phyloP scores from a whole-genome alignment of 805 yeast genomes.

The Clavispora phyllophila region DNA sequence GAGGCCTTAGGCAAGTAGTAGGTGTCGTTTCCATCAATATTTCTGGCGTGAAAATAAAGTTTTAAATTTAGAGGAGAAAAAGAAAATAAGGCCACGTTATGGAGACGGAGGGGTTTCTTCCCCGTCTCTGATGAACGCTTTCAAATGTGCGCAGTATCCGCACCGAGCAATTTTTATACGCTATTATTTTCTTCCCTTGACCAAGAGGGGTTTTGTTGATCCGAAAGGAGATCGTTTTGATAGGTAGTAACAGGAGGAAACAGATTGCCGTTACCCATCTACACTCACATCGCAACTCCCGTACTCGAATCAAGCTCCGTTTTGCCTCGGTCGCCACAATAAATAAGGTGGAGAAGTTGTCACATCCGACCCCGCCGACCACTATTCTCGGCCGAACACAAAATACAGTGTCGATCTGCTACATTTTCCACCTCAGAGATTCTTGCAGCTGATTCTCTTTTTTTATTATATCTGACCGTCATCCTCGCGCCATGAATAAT shows the following conservation, averaged over 20 bases:
- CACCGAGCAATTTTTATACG: not conserved
- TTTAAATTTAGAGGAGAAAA: no score
- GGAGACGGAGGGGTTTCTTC: not conserved
- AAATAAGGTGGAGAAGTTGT: not conserved
- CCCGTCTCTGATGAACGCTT: not conserved
- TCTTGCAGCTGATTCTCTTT: not conserved
- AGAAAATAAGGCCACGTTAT: no score
- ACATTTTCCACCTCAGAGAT: not conserved
- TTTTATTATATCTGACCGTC: not conserved
- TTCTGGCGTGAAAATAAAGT: no score
- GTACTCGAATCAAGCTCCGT: not conserved
- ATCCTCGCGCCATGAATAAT: conserved; percentile 11
- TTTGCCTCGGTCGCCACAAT: not conserved
- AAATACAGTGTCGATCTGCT: not conserved
- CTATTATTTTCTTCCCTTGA: not conserved
- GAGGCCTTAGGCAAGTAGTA: no score
- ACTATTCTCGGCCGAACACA: not conserved
- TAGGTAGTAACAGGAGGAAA: not conserved
- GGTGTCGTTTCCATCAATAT: no score
- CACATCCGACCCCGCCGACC: not conserved
- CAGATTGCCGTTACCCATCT: not conserved
- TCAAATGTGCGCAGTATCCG: conserved; percentile 1
- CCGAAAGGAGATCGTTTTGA: not conserved
- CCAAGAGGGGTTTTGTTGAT: not conserved
- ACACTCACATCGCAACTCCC: not conserved